These are phyloP conservation scores for Mariannaea elegans DNA, from an alignment of 2,329 filamentous ascomycete genomes.

Conservation along the genomic window DNA sequence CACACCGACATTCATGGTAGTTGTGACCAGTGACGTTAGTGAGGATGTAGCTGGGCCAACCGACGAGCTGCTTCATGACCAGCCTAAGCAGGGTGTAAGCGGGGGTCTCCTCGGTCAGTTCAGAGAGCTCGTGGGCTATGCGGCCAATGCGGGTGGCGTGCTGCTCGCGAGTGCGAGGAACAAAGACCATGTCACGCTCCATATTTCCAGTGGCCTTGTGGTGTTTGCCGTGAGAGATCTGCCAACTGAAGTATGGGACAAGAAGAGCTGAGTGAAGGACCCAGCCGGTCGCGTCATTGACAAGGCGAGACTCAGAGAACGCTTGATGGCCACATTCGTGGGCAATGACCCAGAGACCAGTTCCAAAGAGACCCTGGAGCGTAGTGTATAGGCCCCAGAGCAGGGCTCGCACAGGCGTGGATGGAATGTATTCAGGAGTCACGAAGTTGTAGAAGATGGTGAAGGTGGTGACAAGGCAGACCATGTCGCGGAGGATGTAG, in stretches of 20 bases:
- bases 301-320: slow-evolving; percentile 88
- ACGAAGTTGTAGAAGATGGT: slow-evolving; percentile 90
- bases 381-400: slow-evolving; percentile 76
- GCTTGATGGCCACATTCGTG: slow-evolving; percentile 98
- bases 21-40: slow-evolving; percentile 94
- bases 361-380: slow-evolving; percentile 90
- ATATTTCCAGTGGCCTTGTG: slow-evolving; percentile 99
- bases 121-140: slow-evolving; percentile 80
- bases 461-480: no score
- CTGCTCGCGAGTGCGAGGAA: slow-evolving; percentile 88
- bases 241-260: slow-evolving; percentile 99
- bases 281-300: slow-evolving; percentile 95
- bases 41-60: slow-evolving; percentile 92
- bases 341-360: slow-evolving; percentile 93
- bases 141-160: slow-evolving; percentile 80
- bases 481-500: slow-evolving; percentile 90
- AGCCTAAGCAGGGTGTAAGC: slow-evolving; percentile 79
- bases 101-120: slow-evolving; percentile 95
- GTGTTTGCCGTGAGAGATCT: slow-evolving; percentile 98
- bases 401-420: slow-evolving; percentile 68
- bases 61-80: slow-evolving; percentile 84
- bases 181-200: slow-evolving; percentile 98
- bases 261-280: slow-evolving; percentile 86
- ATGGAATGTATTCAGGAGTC: slow-evolving; percentile 84
- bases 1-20: no score